These are phyloP conservation scores for Elaeis oleifera DNA, from an alignment of 202 grass and related monocot genomes.

Conservation along the genomic window DNA sequence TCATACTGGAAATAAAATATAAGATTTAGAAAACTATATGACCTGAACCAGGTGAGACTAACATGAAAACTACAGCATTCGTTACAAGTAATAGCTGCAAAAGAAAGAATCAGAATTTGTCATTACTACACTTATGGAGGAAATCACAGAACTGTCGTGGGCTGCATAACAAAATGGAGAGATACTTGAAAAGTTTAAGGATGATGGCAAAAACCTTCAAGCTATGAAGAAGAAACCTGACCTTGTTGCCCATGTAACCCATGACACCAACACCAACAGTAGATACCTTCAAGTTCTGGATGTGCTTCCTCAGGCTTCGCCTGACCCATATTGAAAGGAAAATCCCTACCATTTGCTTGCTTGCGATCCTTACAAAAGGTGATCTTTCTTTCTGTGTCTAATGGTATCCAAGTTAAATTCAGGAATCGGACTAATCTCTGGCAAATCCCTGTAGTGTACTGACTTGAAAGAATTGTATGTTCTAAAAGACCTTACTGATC, in stretches of 20 bases:
- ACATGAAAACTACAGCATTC: too few species aligned
- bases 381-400: slow-evolving; percentile 38
- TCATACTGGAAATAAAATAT: too few species aligned
- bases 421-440: slow-evolving; percentile 16
- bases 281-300: slow-evolving; percentile 86
- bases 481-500: slow-evolving; percentile 31
- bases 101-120: too few species aligned
- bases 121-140: too few species aligned
- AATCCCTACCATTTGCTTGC: slow-evolving; percentile 94
- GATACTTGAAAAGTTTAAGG: not conserved
- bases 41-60: too few species aligned
- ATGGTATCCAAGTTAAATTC: slow-evolving; percentile 21
- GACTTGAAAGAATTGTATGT: slow-evolving; percentile 38
- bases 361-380: slow-evolving; percentile 66
- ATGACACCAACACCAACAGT: slow-evolving; percentile 89
- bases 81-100: too few species aligned
- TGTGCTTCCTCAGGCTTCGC: slow-evolving; percentile 46
- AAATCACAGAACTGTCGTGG: too few species aligned
- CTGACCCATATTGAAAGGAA: slow-evolving; percentile 74
- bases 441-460: slow-evolving; percentile 10
- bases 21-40: too few species aligned
- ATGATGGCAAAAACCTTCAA: not conserved
- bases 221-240: slow-evolving; percentile 9
- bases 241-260: slow-evolving; percentile 98
- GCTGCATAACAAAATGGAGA: too few species aligned